phyloP scores from a whole-genome alignment of 495 filamentous ascomycete genomes.

The Trichoderma asperelloides region DNA sequence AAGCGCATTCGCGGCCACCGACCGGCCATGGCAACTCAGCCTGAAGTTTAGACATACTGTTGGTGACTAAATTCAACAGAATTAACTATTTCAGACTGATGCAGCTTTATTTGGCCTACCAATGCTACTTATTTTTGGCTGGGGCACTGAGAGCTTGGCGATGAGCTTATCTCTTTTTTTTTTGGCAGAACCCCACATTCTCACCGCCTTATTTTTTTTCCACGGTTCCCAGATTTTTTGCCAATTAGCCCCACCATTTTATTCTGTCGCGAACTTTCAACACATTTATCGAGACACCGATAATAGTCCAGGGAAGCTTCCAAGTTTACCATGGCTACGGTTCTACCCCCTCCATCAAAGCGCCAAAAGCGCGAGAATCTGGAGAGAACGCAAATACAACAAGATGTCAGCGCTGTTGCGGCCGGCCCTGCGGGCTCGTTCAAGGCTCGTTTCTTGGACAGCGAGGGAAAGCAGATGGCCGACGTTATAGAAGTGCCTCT shows the following conservation, averaged over 20 bases:
- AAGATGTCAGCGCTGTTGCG: constrained; percentile 59
- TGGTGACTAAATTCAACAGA: not conserved
- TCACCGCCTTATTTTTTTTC: constrained; percentile 11
- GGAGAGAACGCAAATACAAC: constrained; percentile 63
- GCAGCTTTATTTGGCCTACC: not conserved
- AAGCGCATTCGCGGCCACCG: constrained; percentile 4
- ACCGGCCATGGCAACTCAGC: not conserved
- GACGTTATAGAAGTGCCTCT: constrained; percentile 71
- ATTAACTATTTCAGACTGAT: not conserved
- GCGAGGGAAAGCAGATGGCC: constrained; percentile 55
- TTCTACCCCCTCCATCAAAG: constrained; percentile 84
- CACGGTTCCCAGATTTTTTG: constrained; percentile 8
- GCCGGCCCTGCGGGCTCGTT: constrained; percentile 68
- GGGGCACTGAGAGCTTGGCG: not conserved
- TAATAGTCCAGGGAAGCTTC: not conserved
- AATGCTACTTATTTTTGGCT: not conserved
- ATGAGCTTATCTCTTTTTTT: not conserved
- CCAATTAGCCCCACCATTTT: not conserved
- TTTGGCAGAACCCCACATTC: constrained; percentile 3
- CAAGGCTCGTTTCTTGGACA: constrained; percentile 80
- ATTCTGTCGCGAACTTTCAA: constrained; percentile 5
- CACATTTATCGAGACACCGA: not conserved
- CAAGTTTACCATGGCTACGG: constrained; percentile 62
- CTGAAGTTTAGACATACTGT: not conserved
- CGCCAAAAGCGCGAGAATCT: constrained; percentile 69